Evolutionary conservation across 176 grass and related monocot genomes (phyloP), one percentile per base, ranked within the genome.

Genomic region (Musa beccarii): DNA sequence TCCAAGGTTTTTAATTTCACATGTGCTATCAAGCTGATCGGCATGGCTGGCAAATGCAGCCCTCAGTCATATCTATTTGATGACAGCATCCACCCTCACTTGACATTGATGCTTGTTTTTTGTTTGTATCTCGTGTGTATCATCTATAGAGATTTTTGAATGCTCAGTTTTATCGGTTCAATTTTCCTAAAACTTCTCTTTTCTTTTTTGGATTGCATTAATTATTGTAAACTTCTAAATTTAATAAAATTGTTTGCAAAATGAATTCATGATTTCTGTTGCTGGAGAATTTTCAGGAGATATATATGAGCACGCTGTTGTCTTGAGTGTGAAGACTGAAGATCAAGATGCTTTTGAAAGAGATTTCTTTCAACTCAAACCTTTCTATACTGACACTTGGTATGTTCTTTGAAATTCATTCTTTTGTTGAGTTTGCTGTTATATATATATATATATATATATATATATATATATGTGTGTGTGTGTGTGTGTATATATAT

Each of bases 261-360:
- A 51, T 72, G 10, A 52, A 54, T 43, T 68, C 17, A 19, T 17
- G 19, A 68, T 70, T 56, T 29, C 80, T 66, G 63, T n/a, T 54
- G 22, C 64, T 70, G 68, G 22, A 71, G 55, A 79, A 53, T 66
- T 96, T 85, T 78, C 88, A 99, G 95, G 90, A 72, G 90, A 99
- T 63, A 92, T 99, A 75, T 94, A 87, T 19, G 95, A 99, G 54
- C 95, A 94, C 81, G 90, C 88, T 2, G 86, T 99, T 76, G 66
- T 94, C 72, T 76, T 99, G 78, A 99, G 95, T 79, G 90, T 94
- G 79, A 94, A 99, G 76, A 90, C 86, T 72, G 95, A 99, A 89
- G 90, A 99, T 25, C 90, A 99, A 83, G 88, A 94, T 85, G 84
- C 95, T 1, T 99, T 99, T 77, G 95, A 99, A 70, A 90, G 95